A percentile compares a stretch with the other conserved stretches of the same genome.
These are phyloP conservation scores for Geotrichum citri-aurantii DNA, from an alignment of 1,139 yeast genomes.

Conservation along the genomic window DNA sequence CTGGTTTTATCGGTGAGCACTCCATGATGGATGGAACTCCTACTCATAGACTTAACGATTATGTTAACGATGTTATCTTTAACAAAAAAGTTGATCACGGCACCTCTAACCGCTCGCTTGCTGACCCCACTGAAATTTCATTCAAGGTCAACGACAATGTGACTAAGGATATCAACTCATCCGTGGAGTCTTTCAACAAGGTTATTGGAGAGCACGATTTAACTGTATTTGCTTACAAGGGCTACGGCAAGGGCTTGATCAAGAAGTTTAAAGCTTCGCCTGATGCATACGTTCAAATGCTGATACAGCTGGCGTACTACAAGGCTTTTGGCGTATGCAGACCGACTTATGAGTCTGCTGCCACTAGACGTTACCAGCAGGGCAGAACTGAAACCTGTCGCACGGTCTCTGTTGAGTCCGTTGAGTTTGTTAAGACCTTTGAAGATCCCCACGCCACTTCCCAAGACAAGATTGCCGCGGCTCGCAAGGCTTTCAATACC, in stretches of 20 bases:
- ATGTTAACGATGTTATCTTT: slow-evolving; percentile 52
- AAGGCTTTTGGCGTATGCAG: slow-evolving; percentile 74
- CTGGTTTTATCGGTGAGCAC: slow-evolving; percentile 95
- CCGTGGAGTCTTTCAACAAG: slow-evolving; percentile 50
- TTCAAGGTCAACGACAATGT: slow-evolving; percentile 45
- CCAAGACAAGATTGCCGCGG: slow-evolving; percentile 59
- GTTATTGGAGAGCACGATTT: slow-evolving; percentile 42
- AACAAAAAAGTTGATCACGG: slow-evolving; percentile 41
- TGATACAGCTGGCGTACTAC: slow-evolving; percentile 75
- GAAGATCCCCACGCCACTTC: slow-evolving; percentile 49
- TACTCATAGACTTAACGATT: slow-evolving; percentile 81
- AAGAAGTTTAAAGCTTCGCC: slow-evolving; percentile 73
- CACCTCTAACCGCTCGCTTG: slow-evolving; percentile 25
- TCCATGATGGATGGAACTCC: slow-evolving; percentile 99
- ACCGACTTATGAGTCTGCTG: slow-evolving; percentile 95
- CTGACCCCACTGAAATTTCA: slow-evolving; percentile 39
- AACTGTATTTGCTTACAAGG: slow-evolving; percentile 39
- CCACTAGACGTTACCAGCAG: slow-evolving; percentile 79
- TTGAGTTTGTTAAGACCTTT: slow-evolving; percentile 72
- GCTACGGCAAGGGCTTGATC: slow-evolving; percentile 56
- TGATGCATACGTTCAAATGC: slow-evolving; percentile 74
- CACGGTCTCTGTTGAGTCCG: slow-evolving; percentile 71
- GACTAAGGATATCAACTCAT: slow-evolving; percentile 48
- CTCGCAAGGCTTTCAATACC: slow-evolving; percentile 66
- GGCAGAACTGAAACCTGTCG: slow-evolving; percentile 98